These are phyloP conservation scores for Lenwebbia sp. DNA, from an alignment of 345 rosid species.

Conservation along the genomic window DNA sequence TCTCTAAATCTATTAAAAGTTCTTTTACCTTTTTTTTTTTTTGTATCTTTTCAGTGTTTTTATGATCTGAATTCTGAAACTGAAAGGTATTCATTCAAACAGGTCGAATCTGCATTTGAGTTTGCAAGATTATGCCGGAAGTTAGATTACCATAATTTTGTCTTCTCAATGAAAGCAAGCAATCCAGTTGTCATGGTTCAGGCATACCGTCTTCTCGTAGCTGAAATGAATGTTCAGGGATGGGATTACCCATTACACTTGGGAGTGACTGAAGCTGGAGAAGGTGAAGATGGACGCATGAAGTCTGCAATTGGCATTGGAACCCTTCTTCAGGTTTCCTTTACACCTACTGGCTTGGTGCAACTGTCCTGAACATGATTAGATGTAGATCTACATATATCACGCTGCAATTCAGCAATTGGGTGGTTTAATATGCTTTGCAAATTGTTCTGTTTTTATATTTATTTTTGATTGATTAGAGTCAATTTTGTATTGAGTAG, in stretches of 20 bases:
- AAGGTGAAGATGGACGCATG: slow-evolving; percentile 99
- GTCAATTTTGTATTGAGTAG: background rate
- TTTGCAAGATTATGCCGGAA: slow-evolving; percentile 93
- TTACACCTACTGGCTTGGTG: background rate
- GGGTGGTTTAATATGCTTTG: background rate
- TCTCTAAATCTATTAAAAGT: background rate
- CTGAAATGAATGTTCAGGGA: slow-evolving; percentile 93
- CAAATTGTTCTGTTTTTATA: background rate
- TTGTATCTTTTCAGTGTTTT: background rate
- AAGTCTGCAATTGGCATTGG: slow-evolving; percentile 98
- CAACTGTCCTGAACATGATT: background rate
- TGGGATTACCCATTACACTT: slow-evolving; percentile 98
- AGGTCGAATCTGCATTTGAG: slow-evolving; percentile 99
- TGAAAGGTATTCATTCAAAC: slow-evolving; percentile 13
- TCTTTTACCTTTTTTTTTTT: slow-evolving; percentile 5
- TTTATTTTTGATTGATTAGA: background rate
- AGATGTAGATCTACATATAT: background rate
- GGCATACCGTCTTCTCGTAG: slow-evolving; percentile 86
- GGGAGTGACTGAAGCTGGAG: slow-evolving; percentile 99
- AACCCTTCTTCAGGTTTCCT: slow-evolving; percentile 80
- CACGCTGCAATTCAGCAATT: background rate
- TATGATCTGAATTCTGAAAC: background rate
- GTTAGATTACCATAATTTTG: slow-evolving; percentile 90
- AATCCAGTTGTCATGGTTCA: slow-evolving; percentile 98
- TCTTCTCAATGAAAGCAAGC: slow-evolving; percentile 99